Base-by-base conservation (phyloP, 495 filamentous ascomycete genomes). In the Rostrohypoxylon terebratum region DNA sequence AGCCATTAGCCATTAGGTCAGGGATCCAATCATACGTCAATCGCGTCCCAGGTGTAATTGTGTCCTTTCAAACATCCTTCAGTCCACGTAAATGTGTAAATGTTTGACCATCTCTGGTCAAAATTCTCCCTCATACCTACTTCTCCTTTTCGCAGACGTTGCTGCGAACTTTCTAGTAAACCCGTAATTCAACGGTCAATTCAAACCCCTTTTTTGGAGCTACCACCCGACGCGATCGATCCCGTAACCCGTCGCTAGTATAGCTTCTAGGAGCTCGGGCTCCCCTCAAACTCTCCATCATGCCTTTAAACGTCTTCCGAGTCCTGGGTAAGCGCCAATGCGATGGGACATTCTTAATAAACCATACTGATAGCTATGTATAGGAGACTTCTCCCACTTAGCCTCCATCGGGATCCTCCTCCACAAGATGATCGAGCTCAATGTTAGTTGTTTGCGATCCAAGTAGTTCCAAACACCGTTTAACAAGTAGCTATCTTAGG, bases 301-400 rank as follows among this genome's bases (percentile, higher is more conserved):
- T 96, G 94, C 18, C 74, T 78, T 77, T 84, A 66, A 97, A 97
- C 85, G 81, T 97, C 82, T 97, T 97, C 84, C 87, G 94, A 79
- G 81, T 97, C 79, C 78, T 91, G 75, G 94, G 94, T 97, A 81
- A 74, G 88, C 70, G 57, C 48, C 36, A 61, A 69, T 61, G 53
- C 60, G 20, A 6, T 21, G 0, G 7, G 28, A 42, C n/a, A 6
- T 38, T 21, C 13, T 23, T 31, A 50, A 28, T 8, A 38, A 31
- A 50, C 25, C 59, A 31, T 47, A 50, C 67, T 57, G 71, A 63
- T 67, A 25, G 36, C 36, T 66, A 57, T 23, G 7, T 53, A 72
- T 74, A 97, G 94, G 88, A 75, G 96, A 99, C 85, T 88, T 99
- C 74, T 98, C 93, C 83, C 96, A 99, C 85, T 83, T 98, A 71